Base-by-base conservation (phyloP, 2,329 filamentous ascomycete species). In the Lizonia empirigonia region DNA sequence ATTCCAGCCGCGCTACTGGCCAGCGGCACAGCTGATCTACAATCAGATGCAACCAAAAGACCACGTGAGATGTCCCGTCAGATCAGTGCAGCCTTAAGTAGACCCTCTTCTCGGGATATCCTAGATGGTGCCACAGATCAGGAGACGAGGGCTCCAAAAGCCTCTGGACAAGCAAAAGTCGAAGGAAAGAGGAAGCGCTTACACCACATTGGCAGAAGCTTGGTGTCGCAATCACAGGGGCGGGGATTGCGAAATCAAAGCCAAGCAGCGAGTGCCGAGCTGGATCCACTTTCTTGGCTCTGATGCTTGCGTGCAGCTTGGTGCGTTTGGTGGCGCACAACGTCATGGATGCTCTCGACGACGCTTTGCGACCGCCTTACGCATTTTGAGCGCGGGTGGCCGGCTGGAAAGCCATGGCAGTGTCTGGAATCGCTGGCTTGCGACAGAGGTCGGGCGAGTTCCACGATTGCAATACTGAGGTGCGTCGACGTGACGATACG, bases 161-260 rank as follows among this genome's bases (percentile, higher is more conserved):
- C 24, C 16, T 24, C 23, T 38, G 20, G 16, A 47, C 42, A 52
- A 52, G 49, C 49, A 52, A 46, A 44, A 37, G 12, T 16, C 18
- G 30, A 54, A 52, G 42, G 10, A 32, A 42, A 23, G 19, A 37
- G 26, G 36, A 44, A 37, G 20, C 26, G 39, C 38, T 42, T 56
- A 26, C 30, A 37, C 39, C 10, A 36, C 9, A 45, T 55, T 60
- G 55, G 58, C 53, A 48, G 50, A 60, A 49, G 56, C 56, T 61
- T 59, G 46, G 51, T 56, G 53, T 48, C 55, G 58, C 40, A 44
- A 49, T 50, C 24, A 7, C 19, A n/a, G 24, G 26, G 42, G 41
- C 30, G 13, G 36, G n/a, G 29, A 52, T 54, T 36, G 45, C 50
- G 47, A 36, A 20, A 23, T 26, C 41, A 42, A 47, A 50, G 44